Evolutionary conservation across 768 basidiomycete species (phyloP), one percentile per base, ranked within the genome.

Genomic region (Lentinula edodes): DNA sequence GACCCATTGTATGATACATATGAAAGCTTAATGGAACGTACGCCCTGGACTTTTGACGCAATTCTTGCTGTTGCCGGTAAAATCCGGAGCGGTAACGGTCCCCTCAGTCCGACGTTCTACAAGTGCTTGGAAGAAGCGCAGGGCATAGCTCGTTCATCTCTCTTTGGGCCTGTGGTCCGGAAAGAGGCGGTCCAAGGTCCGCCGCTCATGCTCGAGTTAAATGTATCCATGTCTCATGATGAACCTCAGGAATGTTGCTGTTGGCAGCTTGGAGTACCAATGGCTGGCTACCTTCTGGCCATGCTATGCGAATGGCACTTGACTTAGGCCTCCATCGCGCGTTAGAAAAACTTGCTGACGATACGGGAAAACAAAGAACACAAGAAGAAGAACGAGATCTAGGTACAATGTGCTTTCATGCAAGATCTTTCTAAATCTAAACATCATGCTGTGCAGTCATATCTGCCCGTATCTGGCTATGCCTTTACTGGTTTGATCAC

Each of bases 401-500:
- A 39, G 88, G 91, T 91, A 28, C 60, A 8, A 62, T 28, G 36
- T 53, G 62, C 63, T 62, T 59, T 46, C 46, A 34, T 60, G 16
- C 20, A 13, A 32, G 8, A 46, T 16, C 35, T 43, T 34, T 60
- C 60, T 54, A 60, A 62, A 62, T 55, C 39, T 46, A 7, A 16
- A 10, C 34, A 50, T 48, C 55, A 42, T 36, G 61, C 23, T 69
- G 6, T 48, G 46, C 20, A 92, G 91, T 96, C 51, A 89, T 96
- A 6, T 95, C 93, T 63, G 92, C 93, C 2, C 83, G 95, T 55
- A 93, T 95, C 63, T 97, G 94, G 94, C 78, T 95, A 62, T 95
- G 93, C 70, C 81, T 96, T 46, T 96, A 95, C 71, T 93, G 93
- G 91, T 93, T 96, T 68, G 95, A 96, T 76, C 94, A 95, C 75